Percentiles rank a stretch among this genome's conserved stretches.
Conservation (phyloP, 306 rosid species). For the Trifolium subterraneum region DNA sequence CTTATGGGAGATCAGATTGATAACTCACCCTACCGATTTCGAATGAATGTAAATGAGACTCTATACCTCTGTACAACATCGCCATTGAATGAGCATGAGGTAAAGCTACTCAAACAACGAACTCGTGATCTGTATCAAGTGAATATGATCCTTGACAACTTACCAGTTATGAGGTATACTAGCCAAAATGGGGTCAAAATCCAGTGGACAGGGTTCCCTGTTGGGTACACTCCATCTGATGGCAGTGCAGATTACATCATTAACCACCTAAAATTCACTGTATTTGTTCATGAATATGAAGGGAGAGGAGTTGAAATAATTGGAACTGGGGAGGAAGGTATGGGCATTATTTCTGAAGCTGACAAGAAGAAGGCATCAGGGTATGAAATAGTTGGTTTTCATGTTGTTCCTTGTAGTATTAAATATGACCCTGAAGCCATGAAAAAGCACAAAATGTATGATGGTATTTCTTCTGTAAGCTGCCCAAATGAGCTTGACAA, state of each 20-base stretch:
- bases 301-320: slow-evolving; percentile 80
- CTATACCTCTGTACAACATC: slow-evolving; percentile 71
- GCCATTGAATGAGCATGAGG: slow-evolving; percentile 64
- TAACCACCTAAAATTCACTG: slow-evolving; percentile 81
- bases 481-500: slow-evolving; percentile 69
- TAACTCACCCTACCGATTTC: slow-evolving; percentile 74
- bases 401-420: slow-evolving; percentile 75
- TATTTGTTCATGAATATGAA: slow-evolving; percentile 85
- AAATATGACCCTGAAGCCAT: slow-evolving; percentile 64
- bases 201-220: slow-evolving; percentile 95
- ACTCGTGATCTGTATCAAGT: slow-evolving; percentile 89
- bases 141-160: slow-evolving; percentile 89
- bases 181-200: slow-evolving; percentile 71
- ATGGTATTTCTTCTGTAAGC: slow-evolving; percentile 43
- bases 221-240: slow-evolving; percentile 74
- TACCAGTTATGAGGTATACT: slow-evolving; percentile 83
- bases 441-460: slow-evolving; percentile 51
- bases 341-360: slow-evolving; percentile 70
- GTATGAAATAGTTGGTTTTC: slow-evolving; percentile 88
- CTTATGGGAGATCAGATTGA: slow-evolving; percentile 93
- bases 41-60: slow-evolving; percentile 75
- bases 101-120: slow-evolving; percentile 86
- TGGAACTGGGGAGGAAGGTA: slow-evolving; percentile 90
- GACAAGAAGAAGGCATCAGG: slow-evolving; percentile 86
- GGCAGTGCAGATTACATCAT: slow-evolving; percentile 76